Conservation (phyloP, 768 basidiomycete species). For the Brasilioporus rufonigricans region DNA sequence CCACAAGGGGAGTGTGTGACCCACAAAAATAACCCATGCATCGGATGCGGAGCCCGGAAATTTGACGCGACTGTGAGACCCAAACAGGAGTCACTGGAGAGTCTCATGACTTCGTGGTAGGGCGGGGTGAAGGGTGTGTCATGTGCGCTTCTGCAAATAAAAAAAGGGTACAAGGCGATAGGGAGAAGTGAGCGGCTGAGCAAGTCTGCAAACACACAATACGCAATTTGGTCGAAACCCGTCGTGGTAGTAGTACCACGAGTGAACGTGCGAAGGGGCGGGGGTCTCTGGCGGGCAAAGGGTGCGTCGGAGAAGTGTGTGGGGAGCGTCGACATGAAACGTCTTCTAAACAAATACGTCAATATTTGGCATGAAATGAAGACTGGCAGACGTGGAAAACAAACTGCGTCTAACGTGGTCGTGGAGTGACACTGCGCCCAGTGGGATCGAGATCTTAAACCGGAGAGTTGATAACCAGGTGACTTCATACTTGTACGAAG, state of each 20-base stretch:
- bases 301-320: constrained; percentile 20
- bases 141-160: not conserved
- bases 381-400: constrained; percentile 3
- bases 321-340: constrained; percentile 28
- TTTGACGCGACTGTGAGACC: not conserved
- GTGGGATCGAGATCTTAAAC: constrained; percentile 13
- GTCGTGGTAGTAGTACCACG: constrained; percentile 1
- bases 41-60: not conserved
- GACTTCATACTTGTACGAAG: constrained; percentile 1
- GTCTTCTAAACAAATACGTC: constrained; percentile 17
- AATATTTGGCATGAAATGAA: constrained; percentile 9
- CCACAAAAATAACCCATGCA: constrained; percentile 2
- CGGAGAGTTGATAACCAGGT: constrained; percentile 3
- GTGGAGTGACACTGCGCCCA: constrained; percentile 6
- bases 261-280: constrained; percentile 6
- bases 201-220: constrained; percentile 6
- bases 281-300: constrained; percentile 18
- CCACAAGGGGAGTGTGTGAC: constrained; percentile 2
- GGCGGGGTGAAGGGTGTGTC: not conserved
- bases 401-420: constrained; percentile 9
- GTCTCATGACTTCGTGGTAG: constrained; percentile 1
- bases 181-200: not conserved
- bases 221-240: not conserved
- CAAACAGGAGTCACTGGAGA: not conserved
- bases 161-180: constrained; percentile 1